phyloP scores from a whole-genome alignment of 345 rosid genomes.

The Pugionium cornutum region DNA sequence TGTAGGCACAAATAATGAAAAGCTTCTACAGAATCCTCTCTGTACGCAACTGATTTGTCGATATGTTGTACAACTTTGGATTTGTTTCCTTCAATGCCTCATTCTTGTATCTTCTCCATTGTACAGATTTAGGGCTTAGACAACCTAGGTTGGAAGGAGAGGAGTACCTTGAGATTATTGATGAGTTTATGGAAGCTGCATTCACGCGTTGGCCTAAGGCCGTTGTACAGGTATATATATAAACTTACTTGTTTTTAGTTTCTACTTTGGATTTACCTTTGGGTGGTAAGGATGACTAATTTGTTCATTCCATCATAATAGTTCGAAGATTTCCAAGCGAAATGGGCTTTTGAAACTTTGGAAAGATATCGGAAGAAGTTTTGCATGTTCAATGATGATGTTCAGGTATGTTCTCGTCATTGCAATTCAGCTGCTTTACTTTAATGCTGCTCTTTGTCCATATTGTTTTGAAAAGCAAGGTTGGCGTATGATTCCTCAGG shows the following conservation, averaged over 20 bases:
- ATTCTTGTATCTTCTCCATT: slow-evolving; percentile 27
- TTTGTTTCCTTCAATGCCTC: slow-evolving; percentile 21
- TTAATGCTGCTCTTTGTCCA: not conserved
- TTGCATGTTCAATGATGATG: slow-evolving; percentile 98
- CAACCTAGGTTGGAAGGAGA: slow-evolving; percentile 95
- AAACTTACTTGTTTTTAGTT: slow-evolving; percentile 4
- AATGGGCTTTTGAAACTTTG: slow-evolving; percentile 98
- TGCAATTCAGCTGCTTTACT: slow-evolving; percentile 13
- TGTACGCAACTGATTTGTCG: slow-evolving; percentile 56
- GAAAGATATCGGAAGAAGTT: slow-evolving; percentile 79
- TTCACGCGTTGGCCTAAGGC: slow-evolving; percentile 96
- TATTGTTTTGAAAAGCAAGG: not conserved
- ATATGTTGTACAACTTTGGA: slow-evolving; percentile 21
- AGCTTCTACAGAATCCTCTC: slow-evolving; percentile 77
- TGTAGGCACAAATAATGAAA: slow-evolving; percentile 93
- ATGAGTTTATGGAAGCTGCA: slow-evolving; percentile 98
- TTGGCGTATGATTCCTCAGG: slow-evolving; percentile 48
- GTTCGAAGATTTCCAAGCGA: slow-evolving; percentile 98
- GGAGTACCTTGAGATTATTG: slow-evolving; percentile 79
- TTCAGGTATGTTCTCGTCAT: slow-evolving; percentile 64
- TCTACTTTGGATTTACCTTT: slow-evolving; percentile 28
- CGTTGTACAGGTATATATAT: slow-evolving; percentile 71
- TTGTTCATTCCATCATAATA: slow-evolving; percentile 41
- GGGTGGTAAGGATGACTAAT: slow-evolving; percentile 33
- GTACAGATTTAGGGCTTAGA: slow-evolving; percentile 84